These are phyloP conservation scores for Graphilbum ipis-grandicollis DNA, from an alignment of 2,329 filamentous ascomycete species.

Conservation along the genomic window DNA sequence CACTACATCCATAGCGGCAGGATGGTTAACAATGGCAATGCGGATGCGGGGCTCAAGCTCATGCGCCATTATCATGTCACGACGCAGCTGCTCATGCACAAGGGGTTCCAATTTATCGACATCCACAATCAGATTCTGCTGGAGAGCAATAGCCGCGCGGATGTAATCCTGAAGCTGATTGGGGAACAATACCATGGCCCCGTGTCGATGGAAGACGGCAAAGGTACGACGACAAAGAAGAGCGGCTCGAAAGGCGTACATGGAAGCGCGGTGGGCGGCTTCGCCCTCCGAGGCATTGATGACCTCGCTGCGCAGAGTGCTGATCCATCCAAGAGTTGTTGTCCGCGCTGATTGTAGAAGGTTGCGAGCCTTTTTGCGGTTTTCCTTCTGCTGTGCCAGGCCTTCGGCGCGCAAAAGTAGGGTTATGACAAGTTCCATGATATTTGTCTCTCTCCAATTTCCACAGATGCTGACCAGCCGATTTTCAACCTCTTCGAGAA, in stretches of 20 bases:
- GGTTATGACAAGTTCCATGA: conserved; percentile 40
- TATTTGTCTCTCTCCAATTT: conserved; percentile 41
- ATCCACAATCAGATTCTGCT: conserved; percentile 4
- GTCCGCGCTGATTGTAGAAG: conserved; percentile 24
- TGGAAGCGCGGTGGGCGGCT: conserved; percentile 18
- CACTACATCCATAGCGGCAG: not conserved
- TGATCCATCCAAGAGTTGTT: conserved; percentile 32
- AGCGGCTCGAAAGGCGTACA: conserved; percentile 34
- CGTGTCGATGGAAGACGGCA: conserved; percentile 1
- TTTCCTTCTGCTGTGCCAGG: conserved; percentile 6
- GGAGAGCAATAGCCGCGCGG: conserved; percentile 3
- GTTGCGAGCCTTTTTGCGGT: conserved; percentile 7
- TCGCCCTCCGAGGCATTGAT: conserved; percentile 19
- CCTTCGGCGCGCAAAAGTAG: conserved; percentile 24
- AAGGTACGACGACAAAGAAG: conserved; percentile 33
- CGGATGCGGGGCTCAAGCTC: not conserved
- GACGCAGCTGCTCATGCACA: not conserved
- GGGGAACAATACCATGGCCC: not conserved
- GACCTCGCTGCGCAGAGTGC: conserved; percentile 25
- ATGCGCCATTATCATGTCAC: conserved; percentile 1
- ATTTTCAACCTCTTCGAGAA: conserved; percentile 27
- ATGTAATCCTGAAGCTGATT: conserved; percentile 1
- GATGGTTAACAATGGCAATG: not conserved
- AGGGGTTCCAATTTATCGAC: not conserved
- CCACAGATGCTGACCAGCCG: conserved; percentile 25